Evolutionary conservation across 352 stramenopile genomes (phyloP).

Genomic region (Phytophthora cajani): DNA sequence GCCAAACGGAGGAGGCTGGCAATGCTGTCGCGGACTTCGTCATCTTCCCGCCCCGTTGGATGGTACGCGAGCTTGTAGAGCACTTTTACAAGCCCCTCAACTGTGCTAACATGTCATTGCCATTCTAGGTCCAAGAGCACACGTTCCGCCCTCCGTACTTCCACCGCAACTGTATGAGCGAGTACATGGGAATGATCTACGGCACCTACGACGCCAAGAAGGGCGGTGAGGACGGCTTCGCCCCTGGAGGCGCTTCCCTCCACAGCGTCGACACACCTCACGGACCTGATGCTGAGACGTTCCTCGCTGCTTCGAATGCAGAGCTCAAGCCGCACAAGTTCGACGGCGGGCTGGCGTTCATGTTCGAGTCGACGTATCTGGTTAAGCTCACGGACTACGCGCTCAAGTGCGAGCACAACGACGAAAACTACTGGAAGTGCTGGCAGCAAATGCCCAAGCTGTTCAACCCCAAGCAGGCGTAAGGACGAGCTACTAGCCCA

Average conservation of each 20-base stretch:
- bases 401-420: conserved; percentile 86
- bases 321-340: conserved; percentile 91
- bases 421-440: conserved; percentile 93
- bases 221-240: conserved; percentile 86
- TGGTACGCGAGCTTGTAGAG: conserved; percentile 58
- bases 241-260: conserved; percentile 92
- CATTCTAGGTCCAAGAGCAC: conserved; percentile 80
- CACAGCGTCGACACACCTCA: conserved; percentile 92
- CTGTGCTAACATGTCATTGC: background rate
- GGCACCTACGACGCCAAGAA: conserved; percentile 97
- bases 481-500: background rate
- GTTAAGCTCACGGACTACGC: conserved; percentile 91
- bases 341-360: conserved; percentile 95
- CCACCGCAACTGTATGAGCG: conserved; percentile 97
- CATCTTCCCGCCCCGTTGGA: conserved; percentile 97
- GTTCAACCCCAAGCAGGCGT: conserved; percentile 66
- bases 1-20: conserved; percentile 91
- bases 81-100: conserved; percentile 3
- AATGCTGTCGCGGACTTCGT: conserved; percentile 97
- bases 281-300: conserved; percentile 94
- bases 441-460: conserved; percentile 94
- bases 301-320: conserved; percentile 87
- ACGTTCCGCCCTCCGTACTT: conserved; percentile 95
- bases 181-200: conserved; percentile 98
- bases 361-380: conserved; percentile 97